Percentiles rank a stretch among this genome's conserved stretches.
Conservation (phyloP, 1,284 basidiomycete genomes). For the Sporisorium scitamineum region DNA sequence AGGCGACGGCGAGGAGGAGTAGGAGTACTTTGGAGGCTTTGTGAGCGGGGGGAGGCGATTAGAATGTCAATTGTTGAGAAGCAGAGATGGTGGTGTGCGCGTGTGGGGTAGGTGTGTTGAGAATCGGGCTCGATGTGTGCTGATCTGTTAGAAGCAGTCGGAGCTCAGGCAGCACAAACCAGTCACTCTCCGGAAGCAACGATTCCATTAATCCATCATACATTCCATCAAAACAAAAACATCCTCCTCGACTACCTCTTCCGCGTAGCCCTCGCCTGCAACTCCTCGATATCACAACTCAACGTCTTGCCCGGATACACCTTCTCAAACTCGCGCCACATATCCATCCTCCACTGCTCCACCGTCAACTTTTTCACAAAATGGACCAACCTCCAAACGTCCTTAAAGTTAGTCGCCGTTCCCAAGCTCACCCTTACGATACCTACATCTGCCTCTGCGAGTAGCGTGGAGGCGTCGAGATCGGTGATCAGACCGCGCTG, state of each 20-base stretch:
- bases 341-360: background rate
- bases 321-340: conserved; percentile 13
- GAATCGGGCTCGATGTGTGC: too few relatives aligned
- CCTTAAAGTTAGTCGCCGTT: conserved; percentile 20
- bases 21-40: conserved; percentile 11
- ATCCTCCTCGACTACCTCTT: conserved; percentile 4
- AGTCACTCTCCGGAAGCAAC: background rate
- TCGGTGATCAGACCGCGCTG: conserved; percentile 28
- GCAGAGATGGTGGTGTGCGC: background rate
- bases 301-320: background rate
- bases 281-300: conserved; percentile 17
- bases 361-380: conserved; percentile 15
- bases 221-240: background rate
- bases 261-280: conserved; percentile 12
- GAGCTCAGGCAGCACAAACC: too few relatives aligned
- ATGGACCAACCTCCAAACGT: conserved; percentile 18
- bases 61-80: background rate
- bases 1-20: conserved; percentile 13
- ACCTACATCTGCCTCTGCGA: conserved; percentile 32
- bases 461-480: conserved; percentile 3
- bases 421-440: conserved; percentile 27
- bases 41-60: background rate
- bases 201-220: background rate
- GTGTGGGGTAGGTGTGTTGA: background rate
- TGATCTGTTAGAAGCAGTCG: too few relatives aligned